Evolutionary conservation across 2,329 filamentous ascomycete genomes (phyloP), one percentile per base, ranked within the genome.

Genomic region (Hysterium pulicare): DNA sequence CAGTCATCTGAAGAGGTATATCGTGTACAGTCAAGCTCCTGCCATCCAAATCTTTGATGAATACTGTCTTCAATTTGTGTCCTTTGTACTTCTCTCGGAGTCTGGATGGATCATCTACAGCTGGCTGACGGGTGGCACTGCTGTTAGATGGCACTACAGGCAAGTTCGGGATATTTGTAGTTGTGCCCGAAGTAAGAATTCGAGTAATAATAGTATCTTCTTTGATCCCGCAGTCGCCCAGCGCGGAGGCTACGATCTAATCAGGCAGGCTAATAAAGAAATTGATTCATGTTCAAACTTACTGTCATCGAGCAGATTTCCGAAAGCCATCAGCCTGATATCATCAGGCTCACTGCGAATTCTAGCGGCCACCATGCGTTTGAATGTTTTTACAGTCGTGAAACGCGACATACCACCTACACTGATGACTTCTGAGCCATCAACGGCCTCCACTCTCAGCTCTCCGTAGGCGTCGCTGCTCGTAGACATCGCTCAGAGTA

Each of bases 341-440:
- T 35, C 16, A n/a, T 16, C 15, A 9, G 33, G 33, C n/a, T 21
- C 20, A 13, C 33, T n/a, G 33, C 33, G 33, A 20, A 35, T 35
- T n/a, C 20, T 35, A n/a, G 33, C 22, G 7, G 33, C 33, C 13
- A 35, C 15, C 17, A 35, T 19, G 15, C 33, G 33, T n/a, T 21
- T 35, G 33, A 35, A 35, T 8, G 33, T 35, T n/a, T 35, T 35
- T 16, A 35, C 33, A 20, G 33, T 35, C 7, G 33, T 35, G 20
- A 19, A 35, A 7, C 17, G 33, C 7, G 33, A 16, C 33, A 35
- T 35, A 13, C 33, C 33, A 35, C 13, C 22, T 16, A 35, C 20
- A n/a, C 20, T 35, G 7, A 35, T 20, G 13, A 35, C 33, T 35
- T 35, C 33, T 7, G 16, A 11, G 33, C 33, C 33, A 35, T 35